Evolutionary conservation across 345 rosid genomes (phyloP), one percentile per base, ranked within the genome.

Genomic region (Ceriops tagal): DNA sequence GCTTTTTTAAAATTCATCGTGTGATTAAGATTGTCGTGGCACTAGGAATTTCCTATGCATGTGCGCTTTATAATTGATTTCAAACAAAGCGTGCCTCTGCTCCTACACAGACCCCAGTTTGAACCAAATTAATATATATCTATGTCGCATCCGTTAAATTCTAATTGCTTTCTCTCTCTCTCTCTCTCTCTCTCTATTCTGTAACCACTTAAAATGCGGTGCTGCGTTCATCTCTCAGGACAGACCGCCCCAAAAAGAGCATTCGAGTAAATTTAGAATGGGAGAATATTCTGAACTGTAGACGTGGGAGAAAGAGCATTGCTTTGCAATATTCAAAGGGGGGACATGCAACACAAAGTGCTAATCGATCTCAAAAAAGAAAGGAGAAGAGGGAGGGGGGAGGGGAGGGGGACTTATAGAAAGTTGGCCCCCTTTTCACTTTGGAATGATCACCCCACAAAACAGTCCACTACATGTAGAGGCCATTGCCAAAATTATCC

Each of bases 371-470:
- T 7, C 9, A 34, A 34, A 34, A 34, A 3, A 24, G 56, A 16
- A 74, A 30, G 31, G 10, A 0, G 24, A 61, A 10, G 72, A 58
- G 58, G 51, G 62, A 66, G 64, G 60, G 39, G 65, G 56, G 2
- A 56, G 62, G 69, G 64, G 60, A 37, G 65, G 56, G 2, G 69
- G 67, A 31, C 61, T 70, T 30, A 43, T 63, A 35, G 74, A 77
- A 84, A 84, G 88, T 73, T 75, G 80, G 46, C 72, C 10, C 71
- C 68, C 81, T 82, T 81, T 84, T 77, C 71, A 34, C 78, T 67
- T 74, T 69, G 76, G 75, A 78, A 80, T 72, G 68, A 68, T 65
- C 69, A 65, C 71, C 64, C 73, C 59, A 58, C 71, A 21, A 21
- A 18, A 56, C 59, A 24, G 4, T 56, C 61, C 61, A 53, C 70